Percentiles rank a stretch among this genome's conserved stretches.
Conservation (phyloP, 2,329 filamentous ascomycete species). For the Parastagonospora avenae region DNA sequence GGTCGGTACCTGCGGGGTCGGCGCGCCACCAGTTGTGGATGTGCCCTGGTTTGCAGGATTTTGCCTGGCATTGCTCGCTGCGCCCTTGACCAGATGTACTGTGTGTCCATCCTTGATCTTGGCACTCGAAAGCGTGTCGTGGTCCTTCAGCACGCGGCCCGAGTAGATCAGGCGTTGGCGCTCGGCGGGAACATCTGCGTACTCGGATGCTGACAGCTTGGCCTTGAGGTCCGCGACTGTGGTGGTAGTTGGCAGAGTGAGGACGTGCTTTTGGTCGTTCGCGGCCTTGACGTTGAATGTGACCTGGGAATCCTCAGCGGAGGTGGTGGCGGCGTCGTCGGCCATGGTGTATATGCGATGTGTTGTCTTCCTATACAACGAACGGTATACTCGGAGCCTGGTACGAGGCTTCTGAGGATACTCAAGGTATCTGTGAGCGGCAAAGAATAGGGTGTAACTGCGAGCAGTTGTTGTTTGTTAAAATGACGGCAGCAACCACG, state of each 20-base stretch:
- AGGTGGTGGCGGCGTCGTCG: slow-evolving; percentile 59
- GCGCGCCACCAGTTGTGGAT: slow-evolving; percentile 45
- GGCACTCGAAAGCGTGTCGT: slow-evolving; percentile 80
- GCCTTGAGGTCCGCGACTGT: slow-evolving; percentile 86
- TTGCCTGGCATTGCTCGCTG: slow-evolving; percentile 78
- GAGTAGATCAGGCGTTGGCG: slow-evolving; percentile 97
- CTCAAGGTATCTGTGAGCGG: no score
- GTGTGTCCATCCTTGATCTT: slow-evolving; percentile 98
- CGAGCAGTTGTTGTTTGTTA: neutral
- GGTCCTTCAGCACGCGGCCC: slow-evolving; percentile 93
- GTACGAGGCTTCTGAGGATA: no score
- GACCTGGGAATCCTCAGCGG: slow-evolving; percentile 72
- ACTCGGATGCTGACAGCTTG: slow-evolving; percentile 80
- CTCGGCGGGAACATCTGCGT: slow-evolving; percentile 84
- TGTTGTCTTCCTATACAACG: neutral
- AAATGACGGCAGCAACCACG: no score
- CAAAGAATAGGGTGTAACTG: no score
- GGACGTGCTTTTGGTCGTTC: slow-evolving; percentile 80
- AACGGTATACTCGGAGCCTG: neutral
- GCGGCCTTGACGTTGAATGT: slow-evolving; percentile 99
- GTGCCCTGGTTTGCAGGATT: slow-evolving; percentile 58
- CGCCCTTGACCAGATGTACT: slow-evolving; percentile 94
- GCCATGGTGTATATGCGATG: slow-evolving; percentile 58
- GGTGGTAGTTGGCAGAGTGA: slow-evolving; percentile 78
- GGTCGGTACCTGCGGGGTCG: slow-evolving; percentile 67